phyloP scores from a whole-genome alignment of 306 rosid genomes.

The Pachyrhizus erosus region DNA sequence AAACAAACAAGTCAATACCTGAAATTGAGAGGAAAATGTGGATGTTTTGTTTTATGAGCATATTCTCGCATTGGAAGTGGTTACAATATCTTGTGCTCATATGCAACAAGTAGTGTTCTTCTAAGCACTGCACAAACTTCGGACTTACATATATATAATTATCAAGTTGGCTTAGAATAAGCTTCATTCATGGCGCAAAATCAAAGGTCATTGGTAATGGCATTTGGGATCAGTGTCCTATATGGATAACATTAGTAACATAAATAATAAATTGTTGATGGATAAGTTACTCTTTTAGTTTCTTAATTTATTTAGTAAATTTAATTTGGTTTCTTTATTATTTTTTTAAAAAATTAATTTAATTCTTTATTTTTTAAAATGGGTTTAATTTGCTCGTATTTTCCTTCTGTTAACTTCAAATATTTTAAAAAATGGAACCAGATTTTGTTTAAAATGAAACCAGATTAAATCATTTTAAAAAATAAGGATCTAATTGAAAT shows the following conservation, averaged over 20 bases:
- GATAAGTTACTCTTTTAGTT: no score
- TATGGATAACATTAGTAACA: background rate
- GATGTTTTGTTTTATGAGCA: background rate
- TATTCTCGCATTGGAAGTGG: conserved; percentile 31
- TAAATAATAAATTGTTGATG: background rate
- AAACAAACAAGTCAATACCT: conserved; percentile 35
- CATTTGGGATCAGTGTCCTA: conserved; percentile 16
- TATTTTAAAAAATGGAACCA: no score
- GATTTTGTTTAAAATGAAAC: no score
- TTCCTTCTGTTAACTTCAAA: no score
- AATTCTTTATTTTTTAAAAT: no score
- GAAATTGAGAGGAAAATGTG: background rate
- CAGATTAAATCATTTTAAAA: no score
- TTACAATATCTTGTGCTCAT: background rate
- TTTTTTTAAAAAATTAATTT: no score
- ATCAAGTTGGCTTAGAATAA: conserved; percentile 6
- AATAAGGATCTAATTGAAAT: no score
- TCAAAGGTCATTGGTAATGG: background rate
- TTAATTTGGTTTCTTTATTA: no score
- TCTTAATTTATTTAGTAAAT: no score
- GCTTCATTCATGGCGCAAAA: background rate
- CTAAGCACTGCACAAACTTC: background rate
- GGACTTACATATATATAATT: background rate
- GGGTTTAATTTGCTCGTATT: no score
- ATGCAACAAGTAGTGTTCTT: conserved; percentile 39